Evolutionary conservation across 352 stramenopile species (phyloP), one percentile per base, ranked within the genome.

Genomic region (Phytophthora hibernalis): DNA sequence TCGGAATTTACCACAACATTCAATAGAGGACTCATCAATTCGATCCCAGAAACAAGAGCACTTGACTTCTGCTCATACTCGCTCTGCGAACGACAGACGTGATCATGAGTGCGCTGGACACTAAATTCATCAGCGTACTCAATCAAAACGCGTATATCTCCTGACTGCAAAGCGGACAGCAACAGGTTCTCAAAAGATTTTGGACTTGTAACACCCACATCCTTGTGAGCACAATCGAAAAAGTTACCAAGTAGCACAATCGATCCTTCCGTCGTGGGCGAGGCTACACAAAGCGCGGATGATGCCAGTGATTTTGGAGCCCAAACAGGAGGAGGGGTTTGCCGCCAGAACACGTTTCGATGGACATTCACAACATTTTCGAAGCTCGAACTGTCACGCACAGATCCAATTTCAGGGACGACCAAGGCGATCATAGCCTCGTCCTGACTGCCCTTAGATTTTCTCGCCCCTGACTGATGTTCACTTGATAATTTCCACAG

Each of bases 101-200:
- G 71, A 15, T 82, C 77, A 9, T 76, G 74, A 1, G 68, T 68
- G 2, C 79, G 57, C 13, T 70, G 50, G 31, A 83, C 37, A 26
- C 74, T 76, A 28, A 83, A 79, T 13, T 85, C 71, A 3, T 54
- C 55, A 1, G 72, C 71, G 22, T 65, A 72, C 3, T 82, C 61
- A 21, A 92, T 76, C 6, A 70, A 20, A 16, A 90, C 52, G 2
- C 78, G 71, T 26, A 90, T 73, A 30, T 92, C 76, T 22, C 80
- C 78, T 13, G 65, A 54, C 57, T 89, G 79, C 12, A 92, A 40
- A 12, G 80, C 74, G 8, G 76, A 76, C 0, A 92, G 61, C 20
- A 90, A 33, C 10, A 87, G 31, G n/a, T 82, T 85, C 47, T 89
- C 83, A 18, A 92, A 88, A 2, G 76, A 86, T 24, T 82, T 88